A percentile compares a stretch with the other conserved stretches of the same genome.
Evolutionary conservation across 352 stramenopile species (phyloP).

Genomic region (Pythium utonaiense): DNA sequence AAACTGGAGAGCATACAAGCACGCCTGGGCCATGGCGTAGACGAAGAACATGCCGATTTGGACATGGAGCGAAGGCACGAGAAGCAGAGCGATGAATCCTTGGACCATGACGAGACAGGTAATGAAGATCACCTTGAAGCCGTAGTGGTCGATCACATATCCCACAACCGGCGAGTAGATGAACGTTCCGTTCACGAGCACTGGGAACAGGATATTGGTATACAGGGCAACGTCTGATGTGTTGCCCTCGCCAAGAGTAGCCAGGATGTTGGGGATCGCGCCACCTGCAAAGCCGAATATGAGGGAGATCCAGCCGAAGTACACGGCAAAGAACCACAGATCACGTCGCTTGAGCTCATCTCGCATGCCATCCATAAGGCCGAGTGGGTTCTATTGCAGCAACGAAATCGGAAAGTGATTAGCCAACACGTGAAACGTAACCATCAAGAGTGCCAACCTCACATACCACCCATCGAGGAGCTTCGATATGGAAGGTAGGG

Average conservation of each 20-base stretch:
- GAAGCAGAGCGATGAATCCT: conserved; percentile 55
- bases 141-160: conserved; percentile 73
- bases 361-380: conserved; percentile 56
- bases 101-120: conserved; percentile 62
- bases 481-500: conserved; percentile 50
- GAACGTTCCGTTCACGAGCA: conserved; percentile 80
- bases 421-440: too few relatives aligned
- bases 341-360: conserved; percentile 49
- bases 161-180: conserved; percentile 70
- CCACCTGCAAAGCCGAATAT: conserved; percentile 77
- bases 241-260: conserved; percentile 32
- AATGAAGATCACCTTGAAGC: conserved; percentile 75
- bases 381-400: conserved; percentile 29
- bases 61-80: conserved; percentile 53
- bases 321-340: conserved; percentile 75
- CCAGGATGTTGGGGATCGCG: conserved; percentile 67
- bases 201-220: conserved; percentile 66
- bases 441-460: too few relatives aligned
- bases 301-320: conserved; percentile 81
- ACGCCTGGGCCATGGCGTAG: conserved; percentile 73
- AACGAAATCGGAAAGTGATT: not conserved
- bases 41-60: conserved; percentile 70
- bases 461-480: conserved; percentile 49
- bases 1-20: conserved; percentile 79
- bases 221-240: conserved; percentile 35